Evolutionary conservation across 352 stramenopile genomes (phyloP).

Genomic region (Phytophthora palmivora): DNA sequence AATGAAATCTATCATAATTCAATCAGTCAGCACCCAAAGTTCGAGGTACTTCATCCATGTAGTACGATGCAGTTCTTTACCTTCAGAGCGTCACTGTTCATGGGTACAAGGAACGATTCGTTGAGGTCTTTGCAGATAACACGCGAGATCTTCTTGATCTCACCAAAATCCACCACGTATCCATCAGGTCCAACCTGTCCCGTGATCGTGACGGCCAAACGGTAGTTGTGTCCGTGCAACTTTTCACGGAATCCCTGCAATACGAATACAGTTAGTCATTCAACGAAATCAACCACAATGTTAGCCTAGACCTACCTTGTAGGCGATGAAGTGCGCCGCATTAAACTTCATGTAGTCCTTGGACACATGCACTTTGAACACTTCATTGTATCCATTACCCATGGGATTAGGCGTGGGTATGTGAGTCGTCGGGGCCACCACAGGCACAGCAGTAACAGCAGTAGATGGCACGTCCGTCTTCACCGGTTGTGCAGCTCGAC

Average conservation of each 20-base stretch:
- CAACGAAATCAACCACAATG: neutral
- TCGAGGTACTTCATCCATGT: neutral
- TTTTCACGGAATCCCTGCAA: conserved; percentile 94
- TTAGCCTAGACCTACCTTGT: conserved; percentile 60
- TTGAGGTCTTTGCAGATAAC: conserved; percentile 97
- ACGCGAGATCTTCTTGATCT: conserved; percentile 96
- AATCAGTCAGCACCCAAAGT: conserved; percentile 1
- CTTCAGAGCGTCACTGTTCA: conserved; percentile 94
- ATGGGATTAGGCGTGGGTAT: conserved; percentile 32
- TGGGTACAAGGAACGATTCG: conserved; percentile 97
- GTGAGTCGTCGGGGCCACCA: conserved; percentile 9
- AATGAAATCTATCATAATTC: conserved; percentile 74
- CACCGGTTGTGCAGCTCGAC: neutral
- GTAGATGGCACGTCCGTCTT: conserved; percentile 3
- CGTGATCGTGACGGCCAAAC: conserved; percentile 91
- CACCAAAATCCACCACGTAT: conserved; percentile 98
- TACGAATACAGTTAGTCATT: conserved; percentile 9
- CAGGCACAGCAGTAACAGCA: neutral
- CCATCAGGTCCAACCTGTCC: conserved; percentile 91
- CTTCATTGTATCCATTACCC: conserved; percentile 59
- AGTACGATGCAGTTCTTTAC: conserved; percentile 28
- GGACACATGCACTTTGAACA: conserved; percentile 90
- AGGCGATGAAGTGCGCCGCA: conserved; percentile 89
- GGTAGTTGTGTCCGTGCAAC: conserved; percentile 98
- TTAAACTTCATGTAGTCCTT: conserved; percentile 95